phyloP scores from a whole-genome alignment of 2,329 filamentous ascomycete species.

The Calonectria ilicicola region DNA sequence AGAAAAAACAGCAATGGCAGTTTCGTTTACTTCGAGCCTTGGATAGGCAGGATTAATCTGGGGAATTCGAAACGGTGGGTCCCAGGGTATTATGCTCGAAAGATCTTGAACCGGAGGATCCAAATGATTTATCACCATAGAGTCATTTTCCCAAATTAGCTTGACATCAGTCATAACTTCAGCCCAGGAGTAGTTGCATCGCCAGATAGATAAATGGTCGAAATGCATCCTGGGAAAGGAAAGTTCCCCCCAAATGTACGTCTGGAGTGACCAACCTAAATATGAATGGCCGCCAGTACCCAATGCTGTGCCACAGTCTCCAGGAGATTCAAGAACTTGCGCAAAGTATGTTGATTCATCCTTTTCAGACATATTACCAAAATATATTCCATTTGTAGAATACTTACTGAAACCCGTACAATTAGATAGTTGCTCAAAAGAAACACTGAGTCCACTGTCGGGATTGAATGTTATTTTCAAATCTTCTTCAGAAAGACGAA shows the following conservation, averaged over 20 bases:
- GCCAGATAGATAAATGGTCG: not conserved
- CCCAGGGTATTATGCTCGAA: not conserved
- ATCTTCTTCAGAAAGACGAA: not conserved
- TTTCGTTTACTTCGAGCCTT: not conserved
- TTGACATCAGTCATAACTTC: not conserved
- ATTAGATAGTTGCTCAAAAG: not conserved
- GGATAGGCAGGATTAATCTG: not conserved
- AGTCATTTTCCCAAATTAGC: not conserved
- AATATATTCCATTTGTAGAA: not conserved
- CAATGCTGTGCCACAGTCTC: not conserved
- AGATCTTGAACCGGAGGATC: not conserved
- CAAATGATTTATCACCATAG: not conserved
- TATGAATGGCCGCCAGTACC: too few relatives aligned
- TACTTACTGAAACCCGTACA: not conserved
- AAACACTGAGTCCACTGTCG: too few relatives aligned
- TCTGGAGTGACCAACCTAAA: not conserved
- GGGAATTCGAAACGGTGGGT: not conserved
- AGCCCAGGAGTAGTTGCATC: not conserved
- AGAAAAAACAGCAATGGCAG: not conserved
- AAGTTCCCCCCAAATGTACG: not conserved
- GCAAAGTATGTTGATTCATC: not conserved
- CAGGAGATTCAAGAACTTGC: not conserved
- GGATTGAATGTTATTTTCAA: not conserved
- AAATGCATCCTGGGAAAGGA: not conserved
- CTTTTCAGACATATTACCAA: not conserved